Conservation (phyloP, 2,329 filamentous ascomycete species). For the Diaporthe longicolla region DNA sequence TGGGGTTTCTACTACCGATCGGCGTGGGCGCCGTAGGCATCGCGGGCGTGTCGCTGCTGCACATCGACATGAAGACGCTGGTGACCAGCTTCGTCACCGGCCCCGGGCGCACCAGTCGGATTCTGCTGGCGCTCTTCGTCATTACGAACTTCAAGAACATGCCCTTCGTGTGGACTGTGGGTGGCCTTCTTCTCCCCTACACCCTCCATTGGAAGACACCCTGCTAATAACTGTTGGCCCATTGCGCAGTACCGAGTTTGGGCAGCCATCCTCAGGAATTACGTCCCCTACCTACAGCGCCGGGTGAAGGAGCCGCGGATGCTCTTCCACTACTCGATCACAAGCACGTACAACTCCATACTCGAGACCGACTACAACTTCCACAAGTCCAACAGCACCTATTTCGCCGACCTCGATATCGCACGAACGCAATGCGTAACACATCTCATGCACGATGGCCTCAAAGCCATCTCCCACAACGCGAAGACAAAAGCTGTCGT, state of each 20-base stretch:
- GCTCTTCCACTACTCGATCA: slow-evolving; percentile 55
- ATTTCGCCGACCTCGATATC: slow-evolving; percentile 89
- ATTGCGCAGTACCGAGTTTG: slow-evolving; percentile 52
- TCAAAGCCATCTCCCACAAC: slow-evolving; percentile 67
- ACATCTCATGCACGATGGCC: slow-evolving; percentile 73
- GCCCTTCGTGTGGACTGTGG: slow-evolving; percentile 82
- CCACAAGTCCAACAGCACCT: slow-evolving; percentile 71
- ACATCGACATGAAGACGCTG: slow-evolving; percentile 58
- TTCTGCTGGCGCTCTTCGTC: slow-evolving; percentile 68
- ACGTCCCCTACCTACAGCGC: slow-evolving; percentile 45
- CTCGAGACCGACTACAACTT: slow-evolving; percentile 58
- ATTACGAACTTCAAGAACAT: slow-evolving; percentile 80
- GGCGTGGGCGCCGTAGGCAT: slow-evolving; percentile 61
- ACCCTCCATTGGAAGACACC: not conserved
- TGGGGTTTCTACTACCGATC: slow-evolving; percentile 55
- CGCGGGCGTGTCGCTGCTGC: slow-evolving; percentile 56
- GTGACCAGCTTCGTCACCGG: slow-evolving; percentile 65
- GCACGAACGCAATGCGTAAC: slow-evolving; percentile 85
- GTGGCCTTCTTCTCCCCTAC: slow-evolving; percentile 46
- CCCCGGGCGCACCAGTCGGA: slow-evolving; percentile 66
- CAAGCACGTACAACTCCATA: slow-evolving; percentile 49
- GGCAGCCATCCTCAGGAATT: slow-evolving; percentile 52
- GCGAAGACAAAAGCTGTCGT: slow-evolving; percentile 63
- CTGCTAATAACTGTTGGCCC: not conserved
- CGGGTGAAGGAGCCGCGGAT: slow-evolving; percentile 45